Conservation (phyloP, 73 alveolate species). For the Stentor roeselii region DNA sequence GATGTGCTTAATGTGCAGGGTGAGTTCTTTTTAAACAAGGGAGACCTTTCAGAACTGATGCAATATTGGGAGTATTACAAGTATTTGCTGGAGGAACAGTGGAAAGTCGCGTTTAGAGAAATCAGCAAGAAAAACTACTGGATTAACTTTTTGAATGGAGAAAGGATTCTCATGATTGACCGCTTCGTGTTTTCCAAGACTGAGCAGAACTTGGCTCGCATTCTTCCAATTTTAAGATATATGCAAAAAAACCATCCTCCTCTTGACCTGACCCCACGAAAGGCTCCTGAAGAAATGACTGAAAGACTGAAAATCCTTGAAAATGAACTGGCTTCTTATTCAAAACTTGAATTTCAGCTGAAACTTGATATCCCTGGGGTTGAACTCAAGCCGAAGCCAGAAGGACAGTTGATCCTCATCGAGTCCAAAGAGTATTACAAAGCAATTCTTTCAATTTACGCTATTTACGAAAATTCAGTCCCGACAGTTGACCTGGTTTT, state of each 20-base stretch:
- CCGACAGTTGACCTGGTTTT: not conserved
- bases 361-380: not conserved
- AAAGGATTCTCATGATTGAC: not conserved
- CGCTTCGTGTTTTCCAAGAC: not conserved
- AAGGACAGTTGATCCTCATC: not conserved
- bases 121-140: not conserved
- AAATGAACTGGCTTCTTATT: no score
- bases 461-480: not conserved
- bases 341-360: not conserved
- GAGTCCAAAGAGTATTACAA: not conserved
- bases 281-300: not conserved
- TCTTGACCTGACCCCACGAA: not conserved
- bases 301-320: not conserved
- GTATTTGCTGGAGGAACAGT: no score
- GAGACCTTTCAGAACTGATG: not conserved
- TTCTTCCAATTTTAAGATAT: not conserved
- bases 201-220: no score
- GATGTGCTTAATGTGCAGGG: not conserved
- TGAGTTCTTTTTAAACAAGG: not conserved
- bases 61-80: not conserved
- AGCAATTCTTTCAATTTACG: conserved; percentile 2
- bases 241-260: not conserved
- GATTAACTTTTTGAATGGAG: not conserved
- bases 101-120: no score
- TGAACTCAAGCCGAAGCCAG: not conserved